Evolutionary conservation across 768 basidiomycete species (phyloP).

Genomic region (Russula emetica): DNA sequence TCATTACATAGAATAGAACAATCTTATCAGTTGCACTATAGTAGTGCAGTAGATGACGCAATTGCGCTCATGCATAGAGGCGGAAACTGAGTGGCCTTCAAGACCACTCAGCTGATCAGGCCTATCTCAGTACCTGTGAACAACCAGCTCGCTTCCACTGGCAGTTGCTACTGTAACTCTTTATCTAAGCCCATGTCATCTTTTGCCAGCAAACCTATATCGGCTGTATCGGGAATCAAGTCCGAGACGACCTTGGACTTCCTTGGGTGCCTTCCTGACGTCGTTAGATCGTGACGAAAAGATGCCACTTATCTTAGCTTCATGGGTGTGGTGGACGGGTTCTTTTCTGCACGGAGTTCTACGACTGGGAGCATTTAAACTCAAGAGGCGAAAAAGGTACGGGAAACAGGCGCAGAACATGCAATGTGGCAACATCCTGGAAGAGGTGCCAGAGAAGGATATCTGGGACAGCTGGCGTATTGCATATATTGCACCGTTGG

Average conservation of each 20-base stretch:
- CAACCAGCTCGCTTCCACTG: slow-evolving; percentile 34
- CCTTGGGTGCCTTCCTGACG: slow-evolving; percentile 81
- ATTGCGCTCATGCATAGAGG: too few species aligned
- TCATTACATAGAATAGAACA: too few species aligned
- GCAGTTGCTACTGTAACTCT: too few species aligned
- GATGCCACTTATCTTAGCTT: slow-evolving; percentile 69
- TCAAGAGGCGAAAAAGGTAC: slow-evolving; percentile 42
- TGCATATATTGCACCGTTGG: too few species aligned
- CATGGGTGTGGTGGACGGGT: slow-evolving; percentile 73
- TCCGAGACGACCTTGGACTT: slow-evolving; percentile 82
- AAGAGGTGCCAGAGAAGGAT: too few species aligned
- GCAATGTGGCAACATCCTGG: slow-evolving; percentile 24
- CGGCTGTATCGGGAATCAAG: slow-evolving; percentile 43
- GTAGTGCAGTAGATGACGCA: too few species aligned
- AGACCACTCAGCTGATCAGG: too few species aligned
- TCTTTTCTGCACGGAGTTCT: slow-evolving; percentile 64
- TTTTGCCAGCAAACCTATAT: slow-evolving; percentile 22
- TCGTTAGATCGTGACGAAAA: slow-evolving; percentile 63
- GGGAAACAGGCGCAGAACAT: slow-evolving; percentile 27
- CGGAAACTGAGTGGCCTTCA: too few species aligned
- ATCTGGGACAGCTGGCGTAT: too few species aligned
- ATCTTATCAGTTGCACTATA: too few species aligned
- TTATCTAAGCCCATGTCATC: slow-evolving; percentile 85
- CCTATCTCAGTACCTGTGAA: slow-evolving; percentile 38
- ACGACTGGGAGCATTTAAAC: slow-evolving; percentile 68